Conservation (phyloP, 192 early-diverging fungal species). For the Coemansia pectinata region DNA sequence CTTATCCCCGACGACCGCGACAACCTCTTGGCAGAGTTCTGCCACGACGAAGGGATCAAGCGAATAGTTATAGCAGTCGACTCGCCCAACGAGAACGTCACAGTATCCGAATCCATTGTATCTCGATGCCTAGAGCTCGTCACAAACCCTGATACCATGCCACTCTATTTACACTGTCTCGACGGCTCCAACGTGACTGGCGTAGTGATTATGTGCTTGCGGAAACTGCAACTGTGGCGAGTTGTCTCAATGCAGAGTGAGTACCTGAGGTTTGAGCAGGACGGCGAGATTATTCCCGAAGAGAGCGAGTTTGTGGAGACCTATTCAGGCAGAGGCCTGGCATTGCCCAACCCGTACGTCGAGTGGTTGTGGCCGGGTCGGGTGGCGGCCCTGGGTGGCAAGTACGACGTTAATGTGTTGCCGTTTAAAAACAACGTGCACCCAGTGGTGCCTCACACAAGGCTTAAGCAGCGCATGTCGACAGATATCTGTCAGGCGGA, state of each 20-base stretch:
- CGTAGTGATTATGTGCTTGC: slow-evolving; percentile 78
- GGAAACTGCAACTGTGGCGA: slow-evolving; percentile 91
- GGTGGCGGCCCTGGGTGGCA: not conserved
- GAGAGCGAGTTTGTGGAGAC: slow-evolving; percentile 57
- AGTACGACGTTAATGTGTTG: slow-evolving; percentile 11
- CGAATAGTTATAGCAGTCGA: slow-evolving; percentile 71
- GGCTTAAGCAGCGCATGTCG: slow-evolving; percentile 15
- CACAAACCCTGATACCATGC: slow-evolving; percentile 70
- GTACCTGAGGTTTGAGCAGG: slow-evolving; percentile 65
- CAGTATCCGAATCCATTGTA: slow-evolving; percentile 74
- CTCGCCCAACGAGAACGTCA: slow-evolving; percentile 85
- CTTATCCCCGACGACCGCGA: slow-evolving; percentile 77
- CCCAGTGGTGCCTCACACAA: slow-evolving; percentile 34
- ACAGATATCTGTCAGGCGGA: slow-evolving; percentile 36
- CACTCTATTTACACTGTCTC: slow-evolving; percentile 88
- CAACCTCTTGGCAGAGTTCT: slow-evolving; percentile 63
- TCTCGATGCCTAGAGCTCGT: slow-evolving; percentile 71
- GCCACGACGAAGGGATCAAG: slow-evolving; percentile 62
- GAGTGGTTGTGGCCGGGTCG: slow-evolving; percentile 48
- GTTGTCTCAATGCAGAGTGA: slow-evolving; percentile 68
- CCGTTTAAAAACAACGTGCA: slow-evolving; percentile 40
- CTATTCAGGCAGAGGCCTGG: slow-evolving; percentile 25
- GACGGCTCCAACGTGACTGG: slow-evolving; percentile 89
- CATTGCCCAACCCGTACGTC: slow-evolving; percentile 38
- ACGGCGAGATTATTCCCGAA: slow-evolving; percentile 54